Percentiles rank a stretch among this genome's conserved stretches.
Evolutionary conservation across 768 basidiomycete genomes (phyloP).

Genomic region (Tulasnella sp.): DNA sequence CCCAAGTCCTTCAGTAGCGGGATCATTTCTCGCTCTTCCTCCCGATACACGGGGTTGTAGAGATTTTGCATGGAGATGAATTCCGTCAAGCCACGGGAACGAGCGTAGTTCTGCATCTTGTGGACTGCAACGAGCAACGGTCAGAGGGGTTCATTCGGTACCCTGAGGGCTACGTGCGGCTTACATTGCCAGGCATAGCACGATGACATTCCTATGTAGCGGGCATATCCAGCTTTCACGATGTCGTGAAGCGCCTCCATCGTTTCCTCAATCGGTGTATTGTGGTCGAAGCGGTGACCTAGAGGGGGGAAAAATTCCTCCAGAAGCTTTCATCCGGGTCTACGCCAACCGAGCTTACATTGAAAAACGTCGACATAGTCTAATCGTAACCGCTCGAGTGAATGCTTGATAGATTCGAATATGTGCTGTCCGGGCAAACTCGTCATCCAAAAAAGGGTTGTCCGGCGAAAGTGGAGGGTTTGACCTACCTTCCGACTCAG

Average conservation of each 20-base stretch:
- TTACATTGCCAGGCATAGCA: slow-evolving; percentile 27
- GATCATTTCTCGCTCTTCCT: slow-evolving; percentile 21
- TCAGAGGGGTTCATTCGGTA: not conserved
- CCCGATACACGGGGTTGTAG: slow-evolving; percentile 16
- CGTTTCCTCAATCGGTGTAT: slow-evolving; percentile 44
- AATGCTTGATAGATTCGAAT: slow-evolving; percentile 44
- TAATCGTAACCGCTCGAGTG: slow-evolving; percentile 42
- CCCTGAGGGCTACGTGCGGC: not conserved
- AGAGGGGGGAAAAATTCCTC: not conserved
- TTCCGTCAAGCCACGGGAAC: not conserved
- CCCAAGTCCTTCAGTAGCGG: slow-evolving; percentile 28
- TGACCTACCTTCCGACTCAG: slow-evolving; percentile 19
- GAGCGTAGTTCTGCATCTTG: slow-evolving; percentile 29
- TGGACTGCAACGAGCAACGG: slow-evolving; percentile 10
- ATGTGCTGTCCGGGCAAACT: slow-evolving; percentile 40
- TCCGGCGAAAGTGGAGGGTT: not conserved
- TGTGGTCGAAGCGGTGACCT: slow-evolving; percentile 41
- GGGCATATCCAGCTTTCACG: slow-evolving; percentile 47
- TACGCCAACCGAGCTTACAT: slow-evolving; percentile 34
- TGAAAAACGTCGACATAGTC: slow-evolving; percentile 49
- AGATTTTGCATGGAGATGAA: slow-evolving; percentile 23
- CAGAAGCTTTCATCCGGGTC: not conserved
- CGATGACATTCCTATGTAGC: slow-evolving; percentile 38
- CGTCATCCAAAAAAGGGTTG: not conserved
- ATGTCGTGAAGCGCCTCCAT: slow-evolving; percentile 39